Evolutionary conservation across 2,329 filamentous ascomycete species (phyloP), one percentile per base, ranked within the genome.

Genomic region (Pseudocercospora fuligena): DNA sequence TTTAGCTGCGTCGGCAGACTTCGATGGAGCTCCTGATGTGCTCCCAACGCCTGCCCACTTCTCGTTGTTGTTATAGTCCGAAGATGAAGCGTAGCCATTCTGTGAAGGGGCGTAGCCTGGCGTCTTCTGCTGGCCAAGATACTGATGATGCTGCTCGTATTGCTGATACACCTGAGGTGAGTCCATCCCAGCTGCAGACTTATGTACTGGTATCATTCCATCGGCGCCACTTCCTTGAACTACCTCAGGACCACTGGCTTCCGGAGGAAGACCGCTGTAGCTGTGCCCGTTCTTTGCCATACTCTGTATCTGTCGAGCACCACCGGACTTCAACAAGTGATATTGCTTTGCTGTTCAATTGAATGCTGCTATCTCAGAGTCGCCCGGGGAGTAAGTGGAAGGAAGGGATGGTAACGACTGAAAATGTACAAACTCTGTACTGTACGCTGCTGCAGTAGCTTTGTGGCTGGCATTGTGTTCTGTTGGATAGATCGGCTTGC

Each of bases 161-260:
- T 31, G 23, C 12, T 53, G 5, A 16, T 53, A 53, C 19, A 53
- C 49, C n/a, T 53, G 21, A 14, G 49, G 49, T 27, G 49, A 53
- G n/a, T 53, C 49, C 49, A 53, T 53, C 29, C 60, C 43, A 1
- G 46, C 27, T 23, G 43, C 43, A 21, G 33, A 14, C 16, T 64
- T 49, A 11, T 43, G 47, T 14, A 47, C 27, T 46, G 57, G 46
- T 43, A 65, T 65, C 57, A 65, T 25, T 8, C 58, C 63, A 47
- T 65, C 63, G 2, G 57, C 57, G 12, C 63, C 63, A 29, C 29
- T 65, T 8, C 63, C 47, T 8, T 60, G 56, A 2, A 65, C 58
- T 25, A 64, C 63, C 33, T 61, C 63, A 36, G 63, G 63, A 11
- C 57, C 63, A 19, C 60, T 43, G 7, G 49, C 49, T 53, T 53